These are phyloP conservation scores for Sporothrix dimorphospora DNA, from an alignment of 2,329 filamentous ascomycete genomes.

Conservation along the genomic window DNA sequence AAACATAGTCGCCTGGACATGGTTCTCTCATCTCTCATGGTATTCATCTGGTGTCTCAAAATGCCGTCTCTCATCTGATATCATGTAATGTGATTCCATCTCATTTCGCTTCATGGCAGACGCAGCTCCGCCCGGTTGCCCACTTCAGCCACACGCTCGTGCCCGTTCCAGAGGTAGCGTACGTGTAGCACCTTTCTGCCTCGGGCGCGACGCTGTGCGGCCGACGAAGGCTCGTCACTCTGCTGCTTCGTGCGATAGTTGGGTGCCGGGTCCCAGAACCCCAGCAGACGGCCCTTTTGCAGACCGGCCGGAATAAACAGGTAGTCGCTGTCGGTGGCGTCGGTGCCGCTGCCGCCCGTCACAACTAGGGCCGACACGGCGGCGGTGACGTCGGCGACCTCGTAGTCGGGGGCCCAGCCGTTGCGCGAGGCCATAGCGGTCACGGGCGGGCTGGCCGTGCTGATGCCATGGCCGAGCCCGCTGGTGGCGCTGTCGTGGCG, in stretches of 20 bases:
- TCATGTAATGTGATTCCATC: not conserved
- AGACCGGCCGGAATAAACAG: slow-evolving; percentile 48
- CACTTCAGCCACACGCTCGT: slow-evolving; percentile 44
- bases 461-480: not conserved
- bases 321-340: slow-evolving; percentile 23
- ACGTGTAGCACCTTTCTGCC: slow-evolving; percentile 51
- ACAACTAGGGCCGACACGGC: slow-evolving; percentile 51
- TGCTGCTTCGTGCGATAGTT: slow-evolving; percentile 29
- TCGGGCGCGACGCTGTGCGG: not conserved
- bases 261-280: slow-evolving; percentile 57
- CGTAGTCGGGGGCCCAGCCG: slow-evolving; percentile 39
- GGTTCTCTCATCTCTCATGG: not conserved
- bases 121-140: slow-evolving; percentile 43
- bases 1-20: not conserved
- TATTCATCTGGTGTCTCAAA: not conserved
- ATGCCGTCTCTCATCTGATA: not conserved
- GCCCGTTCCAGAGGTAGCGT: slow-evolving; percentile 47
- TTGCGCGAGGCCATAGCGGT: slow-evolving; percentile 38
- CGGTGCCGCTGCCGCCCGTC: slow-evolving; percentile 36
- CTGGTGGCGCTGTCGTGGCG: slow-evolving; percentile 25
- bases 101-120: slow-evolving; percentile 37
- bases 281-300: slow-evolving; percentile 50
- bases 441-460: slow-evolving; percentile 29
- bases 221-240: not conserved
- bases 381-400: slow-evolving; percentile 55